These are phyloP conservation scores for Xerophyta viscosa DNA, from an alignment of 106 monocot species.

Conservation along the genomic window DNA sequence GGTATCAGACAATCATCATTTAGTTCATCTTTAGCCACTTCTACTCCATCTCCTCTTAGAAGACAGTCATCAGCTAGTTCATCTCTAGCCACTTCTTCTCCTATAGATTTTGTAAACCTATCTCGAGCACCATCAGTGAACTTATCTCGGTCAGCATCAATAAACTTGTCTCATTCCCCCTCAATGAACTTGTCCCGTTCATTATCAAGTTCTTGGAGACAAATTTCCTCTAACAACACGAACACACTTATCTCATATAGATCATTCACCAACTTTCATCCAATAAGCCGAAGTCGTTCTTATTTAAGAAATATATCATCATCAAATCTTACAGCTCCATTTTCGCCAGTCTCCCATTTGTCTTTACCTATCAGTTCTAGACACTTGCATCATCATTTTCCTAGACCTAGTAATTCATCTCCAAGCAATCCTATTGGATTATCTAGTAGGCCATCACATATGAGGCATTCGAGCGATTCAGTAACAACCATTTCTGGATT, in stretches of 20 bases:
- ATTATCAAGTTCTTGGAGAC: background rate
- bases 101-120: background rate
- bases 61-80: constrained; percentile 39
- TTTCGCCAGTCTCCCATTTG: constrained; percentile 20
- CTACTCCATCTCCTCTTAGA: no score
- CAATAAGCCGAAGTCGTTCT: constrained; percentile 32
- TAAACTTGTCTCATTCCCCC: no score
- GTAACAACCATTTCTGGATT: constrained; percentile 20
- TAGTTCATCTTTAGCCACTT: constrained; percentile 37
- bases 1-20: constrained; percentile 18
- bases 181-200: background rate
- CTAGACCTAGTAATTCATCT: constrained; percentile 36
- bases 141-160: no score
- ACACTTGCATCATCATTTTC: constrained; percentile 21
- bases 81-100: constrained; percentile 32
- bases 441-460: constrained; percentile 30
- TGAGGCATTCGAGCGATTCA: constrained; percentile 21
- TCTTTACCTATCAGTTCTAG: constrained; percentile 37
- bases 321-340: constrained; percentile 25
- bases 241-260: constrained; percentile 7
- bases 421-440: constrained; percentile 44
- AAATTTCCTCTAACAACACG: constrained; percentile 9
- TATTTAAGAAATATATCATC: constrained; percentile 37
- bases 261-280: constrained; percentile 23
- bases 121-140: no score